These are phyloP conservation scores for Ramaria sp. DNA, from an alignment of 768 basidiomycete species.

Conservation along the genomic window DNA sequence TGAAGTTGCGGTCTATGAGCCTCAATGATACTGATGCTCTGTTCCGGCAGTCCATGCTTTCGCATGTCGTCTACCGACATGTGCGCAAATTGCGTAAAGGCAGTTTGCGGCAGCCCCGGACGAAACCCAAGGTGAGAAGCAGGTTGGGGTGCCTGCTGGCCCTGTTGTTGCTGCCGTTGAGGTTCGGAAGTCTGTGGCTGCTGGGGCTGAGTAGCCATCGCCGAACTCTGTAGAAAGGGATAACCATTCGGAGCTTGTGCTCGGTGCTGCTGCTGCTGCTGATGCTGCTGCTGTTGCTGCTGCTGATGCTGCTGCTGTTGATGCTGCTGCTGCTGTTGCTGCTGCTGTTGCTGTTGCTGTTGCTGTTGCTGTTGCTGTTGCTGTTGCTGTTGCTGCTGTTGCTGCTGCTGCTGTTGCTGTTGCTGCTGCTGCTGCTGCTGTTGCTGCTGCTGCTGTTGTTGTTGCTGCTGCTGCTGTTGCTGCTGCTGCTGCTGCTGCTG, in stretches of 20 bases:
- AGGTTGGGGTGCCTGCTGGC: neutral
- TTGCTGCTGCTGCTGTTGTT: constrained; percentile 11
- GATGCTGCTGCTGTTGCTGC: constrained; percentile 1
- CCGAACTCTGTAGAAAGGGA: constrained; percentile 3
- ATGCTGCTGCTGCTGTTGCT: constrained; percentile 6
- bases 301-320: neutral
- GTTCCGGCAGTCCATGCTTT: constrained; percentile 35
- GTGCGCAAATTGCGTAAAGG: constrained; percentile 33
- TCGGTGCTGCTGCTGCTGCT: constrained; percentile 6
- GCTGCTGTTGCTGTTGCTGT: constrained; percentile 3
- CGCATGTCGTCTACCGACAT: constrained; percentile 42
- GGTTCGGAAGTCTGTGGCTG: neutral
- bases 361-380: constrained; percentile 3
- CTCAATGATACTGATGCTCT: constrained; percentile 49
- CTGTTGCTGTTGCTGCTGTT: constrained; percentile 5
- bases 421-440: constrained; percentile 8
- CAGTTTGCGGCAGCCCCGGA: constrained; percentile 26
- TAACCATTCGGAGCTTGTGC: neutral
- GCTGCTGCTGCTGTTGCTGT: constrained; percentile 4
- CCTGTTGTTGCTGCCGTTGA: neutral
- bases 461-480: constrained; percentile 15
- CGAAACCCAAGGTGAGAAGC: constrained; percentile 2
- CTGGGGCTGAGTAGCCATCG: neutral
- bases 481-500: constrained; percentile 8
- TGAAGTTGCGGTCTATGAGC: constrained; percentile 29